Evolutionary conservation across 805 yeast species (phyloP).

Genomic region (Debaryomyces hansenii): DNA sequence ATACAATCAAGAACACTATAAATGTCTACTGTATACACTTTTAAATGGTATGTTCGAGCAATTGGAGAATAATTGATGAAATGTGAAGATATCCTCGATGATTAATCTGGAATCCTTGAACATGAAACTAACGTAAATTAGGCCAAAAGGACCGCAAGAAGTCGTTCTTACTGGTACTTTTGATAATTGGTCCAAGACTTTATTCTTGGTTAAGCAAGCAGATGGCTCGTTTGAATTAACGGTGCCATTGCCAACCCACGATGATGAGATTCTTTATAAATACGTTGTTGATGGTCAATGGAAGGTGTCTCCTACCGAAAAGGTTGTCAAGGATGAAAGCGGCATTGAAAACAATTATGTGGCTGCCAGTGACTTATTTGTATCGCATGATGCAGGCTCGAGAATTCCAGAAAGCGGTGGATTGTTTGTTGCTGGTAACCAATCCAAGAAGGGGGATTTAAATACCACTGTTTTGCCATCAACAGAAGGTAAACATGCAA

Average conservation of each 20-base stretch:
- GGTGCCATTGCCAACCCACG: conserved; percentile 51
- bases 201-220: conserved; percentile 58
- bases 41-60: conserved; percentile 37
- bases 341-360: conserved; percentile 57
- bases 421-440: conserved; percentile 8
- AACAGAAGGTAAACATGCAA: conserved; percentile 38
- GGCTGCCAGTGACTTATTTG: conserved; percentile 33
- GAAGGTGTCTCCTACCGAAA: conserved; percentile 43
- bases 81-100: not conserved
- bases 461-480: conserved; percentile 49
- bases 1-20: not conserved
- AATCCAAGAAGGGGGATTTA: conserved; percentile 6
- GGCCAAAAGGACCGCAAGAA: conserved; percentile 47
- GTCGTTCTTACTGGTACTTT: conserved; percentile 73
- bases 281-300: conserved; percentile 73
- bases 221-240: conserved; percentile 62
- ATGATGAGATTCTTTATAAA: conserved; percentile 49
- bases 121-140: conserved; percentile 25
- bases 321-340: conserved; percentile 44
- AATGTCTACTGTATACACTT: conserved; percentile 37
- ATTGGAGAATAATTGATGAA: not conserved
- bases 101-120: not conserved
- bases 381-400: conserved; percentile 13
- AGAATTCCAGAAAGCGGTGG: conserved; percentile 36
- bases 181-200: conserved; percentile 62